Conservation (phyloP, 208 protist genomes). For the Naegleria fowleri region DNA sequence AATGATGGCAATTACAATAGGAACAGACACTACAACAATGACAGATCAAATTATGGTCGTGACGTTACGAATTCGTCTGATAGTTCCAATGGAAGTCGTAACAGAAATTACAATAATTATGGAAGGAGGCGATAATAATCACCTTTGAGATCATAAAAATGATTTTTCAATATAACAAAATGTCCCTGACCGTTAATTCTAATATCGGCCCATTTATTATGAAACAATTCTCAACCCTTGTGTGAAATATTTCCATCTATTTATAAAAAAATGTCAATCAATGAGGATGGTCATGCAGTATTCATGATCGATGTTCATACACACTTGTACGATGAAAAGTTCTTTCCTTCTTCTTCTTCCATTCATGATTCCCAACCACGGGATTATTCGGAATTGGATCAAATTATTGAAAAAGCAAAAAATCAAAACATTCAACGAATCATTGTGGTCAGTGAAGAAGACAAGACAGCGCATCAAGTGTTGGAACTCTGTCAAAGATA, state of each 20-base stretch:
- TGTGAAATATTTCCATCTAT: too few relatives aligned
- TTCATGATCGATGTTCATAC: constrained; percentile 7
- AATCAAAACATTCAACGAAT: not conserved
- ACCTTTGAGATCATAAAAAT: too few relatives aligned
- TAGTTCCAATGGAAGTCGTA: not conserved
- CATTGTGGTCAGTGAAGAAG: constrained; percentile 7
- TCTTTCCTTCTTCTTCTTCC: not conserved
- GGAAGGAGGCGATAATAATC: not conserved
- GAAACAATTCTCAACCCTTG: too few relatives aligned
- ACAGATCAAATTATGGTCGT: not conserved
- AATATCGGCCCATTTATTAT: too few relatives aligned
- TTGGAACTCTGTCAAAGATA: not conserved
- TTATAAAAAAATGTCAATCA: not conserved
- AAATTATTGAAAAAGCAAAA: not conserved
- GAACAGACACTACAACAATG: not conserved
- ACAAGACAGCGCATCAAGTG: not conserved
- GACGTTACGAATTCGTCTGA: not conserved
- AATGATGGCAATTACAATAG: not conserved
- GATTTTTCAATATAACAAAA: too few relatives aligned
- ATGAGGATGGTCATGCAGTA: not conserved
- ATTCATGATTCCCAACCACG: too few relatives aligned
- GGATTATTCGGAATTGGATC: not conserved
- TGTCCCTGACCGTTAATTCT: too few relatives aligned
- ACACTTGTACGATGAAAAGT: constrained; percentile 10
- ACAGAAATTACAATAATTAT: not conserved